A percentile compares a stretch with the other conserved stretches of the same genome.
These are phyloP conservation scores for Wickerhamiella alocasiicola DNA, from an alignment of 805 yeast species.

Conservation along the genomic window DNA sequence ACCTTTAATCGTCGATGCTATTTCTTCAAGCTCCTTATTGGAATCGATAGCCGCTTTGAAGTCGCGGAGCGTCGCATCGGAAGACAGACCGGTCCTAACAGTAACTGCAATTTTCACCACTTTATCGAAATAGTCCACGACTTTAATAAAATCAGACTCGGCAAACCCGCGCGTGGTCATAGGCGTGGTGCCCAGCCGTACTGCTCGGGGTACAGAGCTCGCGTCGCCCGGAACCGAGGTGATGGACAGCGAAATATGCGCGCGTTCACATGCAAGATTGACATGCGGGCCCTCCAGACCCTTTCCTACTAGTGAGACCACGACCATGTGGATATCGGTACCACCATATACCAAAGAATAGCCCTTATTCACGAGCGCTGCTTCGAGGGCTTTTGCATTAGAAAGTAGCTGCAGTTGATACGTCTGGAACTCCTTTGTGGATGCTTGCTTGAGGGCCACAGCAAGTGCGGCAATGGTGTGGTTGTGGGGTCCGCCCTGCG, in stretches of 20 bases:
- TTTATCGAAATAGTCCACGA: conserved; percentile 64
- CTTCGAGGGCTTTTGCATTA: conserved; percentile 75
- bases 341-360: conserved; percentile 85
- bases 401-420: conserved; percentile 79
- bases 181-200: conserved; percentile 96
- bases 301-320: conserved; percentile 66
- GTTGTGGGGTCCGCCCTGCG: conserved; percentile 99
- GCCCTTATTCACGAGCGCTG: conserved; percentile 54
- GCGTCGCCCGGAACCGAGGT: conserved; percentile 97
- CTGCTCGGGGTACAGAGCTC: conserved; percentile 92
- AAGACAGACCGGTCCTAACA: conserved; percentile 69
- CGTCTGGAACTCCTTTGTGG: conserved; percentile 75
- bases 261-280: conserved; percentile 85
- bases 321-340: conserved; percentile 93
- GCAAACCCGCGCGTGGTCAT: conserved; percentile 96
- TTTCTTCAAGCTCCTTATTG: conserved; percentile 20
- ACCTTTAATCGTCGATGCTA: conserved; percentile 17
- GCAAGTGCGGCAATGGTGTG: conserved; percentile 97
- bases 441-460: conserved; percentile 89
- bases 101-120: conserved; percentile 65
- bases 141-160: conserved; percentile 68
- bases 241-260: conserved; percentile 90
- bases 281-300: conserved; percentile 93
- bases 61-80: conserved; percentile 86
- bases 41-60: conserved; percentile 67